phyloP scores from a whole-genome alignment of 441 rosid genomes.

The Hura crepitans region DNA sequence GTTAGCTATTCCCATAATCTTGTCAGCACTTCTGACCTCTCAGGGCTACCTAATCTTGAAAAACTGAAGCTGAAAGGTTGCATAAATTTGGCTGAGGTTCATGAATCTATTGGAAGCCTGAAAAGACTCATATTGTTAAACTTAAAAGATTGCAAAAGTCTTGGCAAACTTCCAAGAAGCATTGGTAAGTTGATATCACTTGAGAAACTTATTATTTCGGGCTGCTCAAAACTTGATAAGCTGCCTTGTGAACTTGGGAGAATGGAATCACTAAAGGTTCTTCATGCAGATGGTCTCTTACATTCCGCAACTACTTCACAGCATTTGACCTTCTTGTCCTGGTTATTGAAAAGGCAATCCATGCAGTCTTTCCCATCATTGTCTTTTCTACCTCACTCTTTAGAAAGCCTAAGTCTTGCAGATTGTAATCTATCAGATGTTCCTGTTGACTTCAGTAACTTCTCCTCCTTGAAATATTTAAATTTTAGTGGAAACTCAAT shows the following conservation, averaged over 20 bases:
- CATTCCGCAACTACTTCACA: background rate
- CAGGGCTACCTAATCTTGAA: constrained; percentile 28
- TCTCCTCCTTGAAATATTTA: constrained; percentile 13
- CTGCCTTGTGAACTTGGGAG: constrained; percentile 14
- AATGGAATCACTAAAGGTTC: constrained; percentile 22
- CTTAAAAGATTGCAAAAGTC: constrained; percentile 27
- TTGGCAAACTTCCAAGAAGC: constrained; percentile 23
- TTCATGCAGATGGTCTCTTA: constrained; percentile 21
- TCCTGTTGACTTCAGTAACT: constrained; percentile 1
- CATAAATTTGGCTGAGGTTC: constrained; percentile 23
- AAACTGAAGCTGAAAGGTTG: constrained; percentile 28
- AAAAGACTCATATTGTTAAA: constrained; percentile 18
- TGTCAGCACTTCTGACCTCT: constrained; percentile 29
- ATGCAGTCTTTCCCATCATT: constrained; percentile 5
- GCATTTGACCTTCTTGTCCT: constrained; percentile 9
- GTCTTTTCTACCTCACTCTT: constrained; percentile 13
- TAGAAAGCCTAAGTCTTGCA: constrained; percentile 20
- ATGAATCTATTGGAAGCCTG: constrained; percentile 27
- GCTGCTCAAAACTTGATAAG: constrained; percentile 23
- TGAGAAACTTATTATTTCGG: constrained; percentile 27
- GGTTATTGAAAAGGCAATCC: constrained; percentile 15
- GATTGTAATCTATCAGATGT: constrained; percentile 20
- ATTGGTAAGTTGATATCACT: constrained; percentile 25
- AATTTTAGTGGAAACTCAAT: constrained; percentile 23
- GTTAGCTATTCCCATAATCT: constrained; percentile 30